Evolutionary conservation across 106 monocot species (phyloP).

Genomic region (Triglochin maritima): DNA sequence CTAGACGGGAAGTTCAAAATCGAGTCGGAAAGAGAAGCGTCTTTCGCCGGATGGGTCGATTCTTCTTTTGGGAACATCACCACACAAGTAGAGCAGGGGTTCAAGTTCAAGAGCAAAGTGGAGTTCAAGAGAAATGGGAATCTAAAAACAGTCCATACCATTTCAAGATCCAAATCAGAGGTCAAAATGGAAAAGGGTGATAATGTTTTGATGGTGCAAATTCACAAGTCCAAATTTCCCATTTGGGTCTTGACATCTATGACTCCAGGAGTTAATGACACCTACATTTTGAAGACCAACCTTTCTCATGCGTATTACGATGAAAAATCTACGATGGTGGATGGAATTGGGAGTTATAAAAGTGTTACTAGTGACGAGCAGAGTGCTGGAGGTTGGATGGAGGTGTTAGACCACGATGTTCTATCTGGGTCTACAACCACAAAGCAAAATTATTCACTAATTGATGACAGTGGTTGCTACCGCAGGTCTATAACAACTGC

Average conservation of each 20-base stretch:
- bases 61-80: slow-evolving; percentile 39
- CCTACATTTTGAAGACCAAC: slow-evolving; percentile 15
- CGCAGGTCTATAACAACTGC: slow-evolving; percentile 11
- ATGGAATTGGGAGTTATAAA: not conserved
- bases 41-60: slow-evolving; percentile 38
- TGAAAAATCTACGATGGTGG: not conserved
- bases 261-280: not conserved
- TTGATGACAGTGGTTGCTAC: slow-evolving; percentile 20
- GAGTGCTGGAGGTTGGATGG: slow-evolving; percentile 37
- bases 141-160: slow-evolving; percentile 14
- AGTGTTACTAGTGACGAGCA: slow-evolving; percentile 21
- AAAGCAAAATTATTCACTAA: slow-evolving; percentile 17
- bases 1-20: slow-evolving; percentile 30
- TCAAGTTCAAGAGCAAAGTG: slow-evolving; percentile 32
- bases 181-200: slow-evolving; percentile 10
- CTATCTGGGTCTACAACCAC: slow-evolving; percentile 11
- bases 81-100: slow-evolving; percentile 15
- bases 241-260: not conserved
- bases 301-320: slow-evolving; percentile 31
- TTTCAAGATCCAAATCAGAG: slow-evolving; percentile 16
- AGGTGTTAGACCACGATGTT: slow-evolving; percentile 25
- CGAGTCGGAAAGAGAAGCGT: slow-evolving; percentile 15
- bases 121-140: slow-evolving; percentile 25
- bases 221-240: slow-evolving; percentile 13
- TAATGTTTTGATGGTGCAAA: not conserved